Conservation (phyloP, 345 rosid species). For the Boechera stricta region DNA sequence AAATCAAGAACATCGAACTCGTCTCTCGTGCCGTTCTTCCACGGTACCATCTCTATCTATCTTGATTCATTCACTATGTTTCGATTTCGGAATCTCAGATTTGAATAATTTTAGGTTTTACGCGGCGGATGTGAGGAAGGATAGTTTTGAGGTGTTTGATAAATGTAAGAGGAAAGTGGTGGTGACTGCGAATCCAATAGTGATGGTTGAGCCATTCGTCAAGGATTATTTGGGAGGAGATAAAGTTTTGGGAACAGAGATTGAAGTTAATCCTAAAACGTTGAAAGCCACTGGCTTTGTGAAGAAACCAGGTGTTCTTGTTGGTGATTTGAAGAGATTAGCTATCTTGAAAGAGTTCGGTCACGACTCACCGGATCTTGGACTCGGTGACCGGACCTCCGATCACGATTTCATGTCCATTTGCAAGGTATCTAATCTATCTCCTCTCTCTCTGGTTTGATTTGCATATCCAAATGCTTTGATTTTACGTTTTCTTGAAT, state of each 20-base stretch:
- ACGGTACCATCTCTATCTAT: slow-evolving; percentile 48
- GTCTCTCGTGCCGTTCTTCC: slow-evolving; percentile 94
- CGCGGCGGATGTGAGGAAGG: slow-evolving; percentile 89
- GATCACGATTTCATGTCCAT: slow-evolving; percentile 96
- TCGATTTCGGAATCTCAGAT: not conserved
- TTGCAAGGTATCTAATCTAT: slow-evolving; percentile 70
- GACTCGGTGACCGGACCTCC: slow-evolving; percentile 86
- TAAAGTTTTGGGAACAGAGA: slow-evolving; percentile 90
- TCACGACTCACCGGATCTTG: slow-evolving; percentile 73
- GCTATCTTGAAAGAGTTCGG: slow-evolving; percentile 84
- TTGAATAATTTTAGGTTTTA: slow-evolving; percentile 61
- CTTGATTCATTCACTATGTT: not conserved
- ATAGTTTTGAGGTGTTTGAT: slow-evolving; percentile 83
- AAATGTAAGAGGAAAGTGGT: slow-evolving; percentile 87
- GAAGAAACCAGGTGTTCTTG: slow-evolving; percentile 83
- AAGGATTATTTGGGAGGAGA: slow-evolving; percentile 90
- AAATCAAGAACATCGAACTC: slow-evolving; percentile 92
- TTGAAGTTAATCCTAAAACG: slow-evolving; percentile 86
- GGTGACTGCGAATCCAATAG: slow-evolving; percentile 93
- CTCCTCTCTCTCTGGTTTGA: not conserved
- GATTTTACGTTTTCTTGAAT: not conserved
- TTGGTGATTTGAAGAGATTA: slow-evolving; percentile 72
- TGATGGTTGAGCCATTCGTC: slow-evolving; percentile 96
- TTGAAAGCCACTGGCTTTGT: slow-evolving; percentile 93
- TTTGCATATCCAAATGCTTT: slow-evolving; percentile 6